A percentile compares a stretch with the other conserved stretches of the same genome.
Evolutionary conservation across 768 basidiomycete genomes (phyloP).

Genomic region (Terana coerulea): DNA sequence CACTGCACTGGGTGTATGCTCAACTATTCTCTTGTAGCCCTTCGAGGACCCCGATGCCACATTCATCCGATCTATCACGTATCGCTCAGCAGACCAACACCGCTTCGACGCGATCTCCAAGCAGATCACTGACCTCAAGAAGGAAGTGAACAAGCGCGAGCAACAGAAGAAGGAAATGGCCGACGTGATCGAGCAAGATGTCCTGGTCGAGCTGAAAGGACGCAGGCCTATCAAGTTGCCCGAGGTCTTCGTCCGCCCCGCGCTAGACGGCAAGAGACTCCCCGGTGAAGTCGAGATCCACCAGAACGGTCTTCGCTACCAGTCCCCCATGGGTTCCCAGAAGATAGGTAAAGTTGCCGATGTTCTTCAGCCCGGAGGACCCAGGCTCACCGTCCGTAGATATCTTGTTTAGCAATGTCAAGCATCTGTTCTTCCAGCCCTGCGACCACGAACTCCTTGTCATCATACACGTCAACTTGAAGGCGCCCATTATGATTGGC

Average conservation of each 20-base stretch:
- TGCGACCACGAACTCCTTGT: slow-evolving; percentile 95
- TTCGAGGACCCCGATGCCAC: slow-evolving; percentile 97
- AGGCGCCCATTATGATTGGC: slow-evolving; percentile 95
- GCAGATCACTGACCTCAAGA: slow-evolving; percentile 93
- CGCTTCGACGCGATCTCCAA: slow-evolving; percentile 88
- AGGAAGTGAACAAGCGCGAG: slow-evolving; percentile 94
- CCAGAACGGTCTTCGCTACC: slow-evolving; percentile 93
- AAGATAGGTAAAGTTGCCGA: slow-evolving; percentile 68
- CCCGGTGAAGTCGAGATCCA: slow-evolving; percentile 99
- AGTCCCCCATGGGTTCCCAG: slow-evolving; percentile 81
- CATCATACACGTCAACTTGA: slow-evolving; percentile 90
- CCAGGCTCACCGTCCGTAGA: slow-evolving; percentile 44
- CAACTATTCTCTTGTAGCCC: slow-evolving; percentile 45
- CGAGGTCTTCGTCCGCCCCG: slow-evolving; percentile 91
- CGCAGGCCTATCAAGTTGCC: slow-evolving; percentile 81
- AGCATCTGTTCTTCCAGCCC: slow-evolving; percentile 98
- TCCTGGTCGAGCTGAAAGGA: slow-evolving; percentile 84
- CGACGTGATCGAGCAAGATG: slow-evolving; percentile 94
- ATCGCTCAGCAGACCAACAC: slow-evolving; percentile 84
- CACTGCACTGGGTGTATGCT: slow-evolving; percentile 42
- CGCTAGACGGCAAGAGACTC: slow-evolving; percentile 89
- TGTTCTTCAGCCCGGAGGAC: not conserved
- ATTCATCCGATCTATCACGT: slow-evolving; percentile 93
- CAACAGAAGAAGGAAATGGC: slow-evolving; percentile 98
- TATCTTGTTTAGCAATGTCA: slow-evolving; percentile 93